Base-by-base conservation (phyloP, 2,329 filamentous ascomycete genomes). In the Fusarium xyrophilum region DNA sequence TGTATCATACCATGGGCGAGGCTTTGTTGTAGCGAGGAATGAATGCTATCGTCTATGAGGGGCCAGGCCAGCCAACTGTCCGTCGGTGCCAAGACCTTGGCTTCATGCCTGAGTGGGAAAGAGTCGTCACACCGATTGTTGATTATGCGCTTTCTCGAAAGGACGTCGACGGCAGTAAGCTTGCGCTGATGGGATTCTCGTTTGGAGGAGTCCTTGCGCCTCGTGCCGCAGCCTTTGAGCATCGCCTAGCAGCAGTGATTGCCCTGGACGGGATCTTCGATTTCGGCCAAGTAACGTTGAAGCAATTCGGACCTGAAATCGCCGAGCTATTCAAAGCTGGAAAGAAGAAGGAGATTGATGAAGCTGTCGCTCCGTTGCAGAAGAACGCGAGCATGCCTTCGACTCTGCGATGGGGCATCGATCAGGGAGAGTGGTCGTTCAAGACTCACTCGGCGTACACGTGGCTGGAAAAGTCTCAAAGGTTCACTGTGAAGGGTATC, bases 11-110 rank as follows among this genome's bases (percentile, higher is more conserved):
- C 5, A 69, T 77, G 25, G 80, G 76, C 13, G 68, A 72, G 15
- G 65, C 77, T 0, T 78, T 76, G 1, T 60, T 82, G 3, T 75
- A 76, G 23, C 77, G 82, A 2, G 82, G 82, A 4, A 82, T 75
- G 68, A 82, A 84, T 54, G 75, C 77, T 32, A 75, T 84, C 13
- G 79, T 79, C 0, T 85, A 82, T 63, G 82, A 84, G 46, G 83
- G 82, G 0, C 82, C 82, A 0, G 82, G 82, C 0, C 82, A 84
- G 64, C 76, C 77, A 6, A 79, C 74, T 1, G 78, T 81, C 4
- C 77, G 79, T 13, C 78, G 82, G 2, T 60, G 78, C 1, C 79
- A 84, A 38, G 68, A 75, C 6, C 46, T 83, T 2, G 81, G 79
- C 6, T 84, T 84, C 66, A 81, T 82, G 21, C 76, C 75, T 0